These are phyloP conservation scores for Camelina neglecta DNA, from an alignment of 345 rosid genomes.

Conservation along the genomic window DNA sequence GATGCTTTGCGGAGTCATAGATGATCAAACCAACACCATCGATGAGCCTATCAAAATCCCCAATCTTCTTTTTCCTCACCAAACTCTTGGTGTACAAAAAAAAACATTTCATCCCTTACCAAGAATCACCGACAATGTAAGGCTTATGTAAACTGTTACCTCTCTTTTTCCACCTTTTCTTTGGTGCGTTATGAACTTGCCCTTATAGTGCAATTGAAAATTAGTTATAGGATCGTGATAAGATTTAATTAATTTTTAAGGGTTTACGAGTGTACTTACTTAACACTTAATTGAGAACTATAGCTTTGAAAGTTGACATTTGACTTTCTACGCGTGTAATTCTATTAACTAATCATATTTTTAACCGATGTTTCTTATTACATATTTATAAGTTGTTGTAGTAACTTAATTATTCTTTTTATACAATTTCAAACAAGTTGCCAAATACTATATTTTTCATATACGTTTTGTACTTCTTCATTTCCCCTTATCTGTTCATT, in stretches of 20 bases:
- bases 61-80: too few relatives aligned
- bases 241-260: slow-evolving; percentile 16
- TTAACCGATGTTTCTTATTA: not conserved
- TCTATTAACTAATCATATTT: not conserved
- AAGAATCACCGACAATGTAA: too few relatives aligned
- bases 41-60: too few relatives aligned
- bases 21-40: too few relatives aligned
- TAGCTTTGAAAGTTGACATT: slow-evolving; percentile 32
- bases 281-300: slow-evolving; percentile 33
- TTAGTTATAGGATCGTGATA: slow-evolving; percentile 23
- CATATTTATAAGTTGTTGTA: not conserved
- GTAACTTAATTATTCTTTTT: slow-evolving; percentile 7
- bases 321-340: slow-evolving; percentile 16
- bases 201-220: slow-evolving; percentile 3
- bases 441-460: not conserved
- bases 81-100: too few relatives aligned
- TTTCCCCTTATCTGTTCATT: not conserved
- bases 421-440: slow-evolving; percentile 28
- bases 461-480: not conserved
- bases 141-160: too few relatives aligned
- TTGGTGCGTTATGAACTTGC: too few relatives aligned
- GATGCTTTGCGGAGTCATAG: too few relatives aligned
- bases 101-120: too few relatives aligned
- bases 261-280: slow-evolving; percentile 19
- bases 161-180: too few relatives aligned